Percentiles rank a stretch among this genome's conserved stretches.
Evolutionary conservation across 306 rosid species (phyloP).

Genomic region (Cicer chorassanicum): DNA sequence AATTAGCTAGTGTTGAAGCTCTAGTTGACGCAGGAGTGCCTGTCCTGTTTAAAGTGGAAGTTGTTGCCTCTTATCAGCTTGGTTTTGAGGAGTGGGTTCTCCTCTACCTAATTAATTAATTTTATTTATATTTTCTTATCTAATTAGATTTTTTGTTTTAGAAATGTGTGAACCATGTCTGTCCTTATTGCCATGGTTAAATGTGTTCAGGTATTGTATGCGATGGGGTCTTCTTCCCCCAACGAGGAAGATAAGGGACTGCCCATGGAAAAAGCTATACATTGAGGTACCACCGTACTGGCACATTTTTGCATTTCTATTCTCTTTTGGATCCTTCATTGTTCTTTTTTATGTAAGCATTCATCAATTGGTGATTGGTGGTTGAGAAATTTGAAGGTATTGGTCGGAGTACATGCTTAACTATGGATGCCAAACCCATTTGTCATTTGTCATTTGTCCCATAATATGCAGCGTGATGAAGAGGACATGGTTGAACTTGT

Average conservation of each 20-base stretch:
- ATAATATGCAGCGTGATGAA: constrained; percentile 75
- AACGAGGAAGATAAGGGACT: constrained; percentile 71
- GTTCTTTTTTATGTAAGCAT: constrained; percentile 11
- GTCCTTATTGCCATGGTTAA: constrained; percentile 27
- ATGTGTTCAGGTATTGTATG: constrained; percentile 73
- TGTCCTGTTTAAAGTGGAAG: constrained; percentile 37
- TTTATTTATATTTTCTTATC: constrained; percentile 34
- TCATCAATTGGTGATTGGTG: constrained; percentile 17
- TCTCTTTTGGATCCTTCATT: background rate
- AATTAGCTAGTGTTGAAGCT: constrained; percentile 36
- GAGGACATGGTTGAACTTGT: constrained; percentile 89
- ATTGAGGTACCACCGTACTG: constrained; percentile 58
- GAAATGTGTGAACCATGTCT: constrained; percentile 14
- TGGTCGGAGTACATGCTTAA: constrained; percentile 6
- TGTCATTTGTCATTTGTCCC: constrained; percentile 34
- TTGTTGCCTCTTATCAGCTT: constrained; percentile 44
- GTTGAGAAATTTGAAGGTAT: constrained; percentile 22
- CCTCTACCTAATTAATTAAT: constrained; percentile 36
- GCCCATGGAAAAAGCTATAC: constrained; percentile 87
- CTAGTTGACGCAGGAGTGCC: constrained; percentile 33
- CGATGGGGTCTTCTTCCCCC: constrained; percentile 86
- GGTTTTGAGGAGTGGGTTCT: constrained; percentile 51
- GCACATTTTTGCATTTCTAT: constrained; percentile 6
- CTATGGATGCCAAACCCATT: constrained; percentile 3
- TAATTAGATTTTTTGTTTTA: background rate